phyloP scores from a whole-genome alignment of 2,329 filamentous ascomycete genomes.

The Colletotrichum plurivorum region DNA sequence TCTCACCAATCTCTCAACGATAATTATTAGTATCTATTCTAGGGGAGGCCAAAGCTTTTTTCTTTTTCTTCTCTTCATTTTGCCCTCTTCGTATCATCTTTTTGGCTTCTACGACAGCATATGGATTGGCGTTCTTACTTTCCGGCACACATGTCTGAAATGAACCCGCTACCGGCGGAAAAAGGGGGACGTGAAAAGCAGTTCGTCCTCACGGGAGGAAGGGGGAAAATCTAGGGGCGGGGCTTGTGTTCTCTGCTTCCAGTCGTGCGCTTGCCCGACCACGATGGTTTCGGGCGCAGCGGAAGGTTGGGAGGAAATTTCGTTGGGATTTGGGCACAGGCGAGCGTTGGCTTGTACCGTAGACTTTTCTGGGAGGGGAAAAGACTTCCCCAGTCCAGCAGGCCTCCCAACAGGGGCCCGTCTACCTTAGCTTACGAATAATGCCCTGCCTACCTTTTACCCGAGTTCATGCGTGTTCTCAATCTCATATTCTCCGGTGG shows the following conservation, averaged over 20 bases:
- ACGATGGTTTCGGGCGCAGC: neutral
- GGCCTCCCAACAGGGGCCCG: no score
- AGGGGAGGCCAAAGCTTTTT: neutral
- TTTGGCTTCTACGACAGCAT: slow-evolving; percentile 34
- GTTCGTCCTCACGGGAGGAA: no score
- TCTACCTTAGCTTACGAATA: no score
- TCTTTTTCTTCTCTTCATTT: neutral
- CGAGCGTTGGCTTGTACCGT: slow-evolving; percentile 18
- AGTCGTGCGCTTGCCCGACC: slow-evolving; percentile 5
- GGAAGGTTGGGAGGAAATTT: slow-evolving; percentile 7
- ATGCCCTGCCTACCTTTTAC: no score
- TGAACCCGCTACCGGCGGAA: neutral
- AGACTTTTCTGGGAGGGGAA: no score
- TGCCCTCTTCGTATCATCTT: neutral
- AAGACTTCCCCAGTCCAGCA: no score
- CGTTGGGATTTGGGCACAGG: neutral
- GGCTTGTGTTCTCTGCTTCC: neutral
- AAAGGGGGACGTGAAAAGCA: neutral
- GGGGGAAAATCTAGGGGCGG: neutral
- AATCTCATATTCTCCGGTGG: no score
- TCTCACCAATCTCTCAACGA: slow-evolving; percentile 33
- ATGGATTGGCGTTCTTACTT: slow-evolving; percentile 33
- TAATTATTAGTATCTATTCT: slow-evolving; percentile 38
- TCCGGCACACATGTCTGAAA: slow-evolving; percentile 9
- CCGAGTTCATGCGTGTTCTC: no score